Conservation (phyloP, 2,329 filamentous ascomycete species). For the Cladosporium sphaerospermum region DNA sequence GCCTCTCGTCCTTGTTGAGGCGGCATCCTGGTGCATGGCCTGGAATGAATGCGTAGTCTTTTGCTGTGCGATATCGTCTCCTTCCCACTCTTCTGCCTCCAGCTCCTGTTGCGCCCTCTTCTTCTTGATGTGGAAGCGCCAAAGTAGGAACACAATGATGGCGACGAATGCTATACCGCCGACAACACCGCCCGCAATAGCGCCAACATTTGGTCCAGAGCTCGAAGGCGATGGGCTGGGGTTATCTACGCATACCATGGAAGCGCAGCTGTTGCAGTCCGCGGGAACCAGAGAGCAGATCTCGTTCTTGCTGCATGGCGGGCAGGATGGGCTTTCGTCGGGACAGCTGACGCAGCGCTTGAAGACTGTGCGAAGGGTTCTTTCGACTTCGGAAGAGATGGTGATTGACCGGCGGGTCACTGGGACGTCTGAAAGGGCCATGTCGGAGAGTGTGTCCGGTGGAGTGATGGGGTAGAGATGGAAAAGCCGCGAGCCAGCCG, state of each 20-base stretch:
- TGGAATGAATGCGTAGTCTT: slow-evolving; percentile 46
- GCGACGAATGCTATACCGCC: slow-evolving; percentile 73
- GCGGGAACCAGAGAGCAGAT: slow-evolving; percentile 55
- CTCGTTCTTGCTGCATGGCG: slow-evolving; percentile 48
- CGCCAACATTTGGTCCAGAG: slow-evolving; percentile 62
- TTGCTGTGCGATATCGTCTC: slow-evolving; percentile 50
- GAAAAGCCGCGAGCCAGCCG: slow-evolving; percentile 6
- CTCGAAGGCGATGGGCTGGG: slow-evolving; percentile 31
- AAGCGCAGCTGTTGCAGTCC: slow-evolving; percentile 56
- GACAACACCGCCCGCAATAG: slow-evolving; percentile 86
- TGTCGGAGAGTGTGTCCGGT: background rate
- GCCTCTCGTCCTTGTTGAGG: slow-evolving; percentile 66
- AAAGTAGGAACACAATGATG: slow-evolving; percentile 72
- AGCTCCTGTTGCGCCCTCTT: slow-evolving; percentile 57
- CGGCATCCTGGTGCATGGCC: slow-evolving; percentile 61
- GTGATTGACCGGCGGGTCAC: slow-evolving; percentile 4
- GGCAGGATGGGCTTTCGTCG: slow-evolving; percentile 49
- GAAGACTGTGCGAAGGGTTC: slow-evolving; percentile 38
- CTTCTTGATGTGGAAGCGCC: slow-evolving; percentile 80
- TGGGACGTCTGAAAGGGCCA: background rate
- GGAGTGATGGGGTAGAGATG: background rate
- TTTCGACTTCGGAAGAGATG: slow-evolving; percentile 17
- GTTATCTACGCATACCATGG: slow-evolving; percentile 48
- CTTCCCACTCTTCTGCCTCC: slow-evolving; percentile 51
- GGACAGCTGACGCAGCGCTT: slow-evolving; percentile 56